Base-by-base conservation (phyloP, 2,329 filamentous ascomycete species). In the Monilinia vaccinii-corymbosi region DNA sequence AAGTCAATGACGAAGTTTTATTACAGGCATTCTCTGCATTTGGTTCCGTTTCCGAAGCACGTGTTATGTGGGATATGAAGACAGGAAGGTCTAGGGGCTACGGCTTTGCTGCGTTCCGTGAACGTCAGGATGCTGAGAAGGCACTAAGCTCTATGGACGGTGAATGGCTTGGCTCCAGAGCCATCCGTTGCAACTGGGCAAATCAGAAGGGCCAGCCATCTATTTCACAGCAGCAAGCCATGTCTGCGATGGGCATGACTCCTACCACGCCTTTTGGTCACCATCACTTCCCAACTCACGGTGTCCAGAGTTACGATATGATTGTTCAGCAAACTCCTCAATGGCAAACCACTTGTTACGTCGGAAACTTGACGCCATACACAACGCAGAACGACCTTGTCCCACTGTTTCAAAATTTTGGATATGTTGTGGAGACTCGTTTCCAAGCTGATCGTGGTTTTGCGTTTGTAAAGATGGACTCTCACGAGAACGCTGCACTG, bases 31-130 rank as follows among this genome's bases (percentile, higher is more conserved):
- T 99, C 76, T 95, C 91, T 51, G 91, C 91, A 48, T 99, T 97
- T 74, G 94, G 94, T 45, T 90, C 86, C 14, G 92, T 99, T 52
- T 99, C 94, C 3, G 94, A 99, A 76, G 94, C 94, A 62, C 91
- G 94, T 70, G 94, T 99, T 65, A 99, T 99, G 94, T 99, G 94
- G 94, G 94, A 99, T 75, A 99, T 99, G 94, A 99, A 99, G 82
- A 99, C 94, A 40, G 94, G 94, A 67, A 87, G 94, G 65, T 97
- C 94, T 67, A 89, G 94, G 73, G 94, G 94, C 62, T 99, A 99
- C 72, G 94, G 94, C 14, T 99, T 99, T 72, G 93, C 97, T 68
- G 94, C 94, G 53, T 99, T 96, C 82, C 89, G 93, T 64, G 94
- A 99, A 65, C 90, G 93, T 65, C 78, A 83, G 40, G 94, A 99